Conservation (phyloP, 1,284 basidiomycete genomes). For the Pulveroboletus ridleyi region DNA sequence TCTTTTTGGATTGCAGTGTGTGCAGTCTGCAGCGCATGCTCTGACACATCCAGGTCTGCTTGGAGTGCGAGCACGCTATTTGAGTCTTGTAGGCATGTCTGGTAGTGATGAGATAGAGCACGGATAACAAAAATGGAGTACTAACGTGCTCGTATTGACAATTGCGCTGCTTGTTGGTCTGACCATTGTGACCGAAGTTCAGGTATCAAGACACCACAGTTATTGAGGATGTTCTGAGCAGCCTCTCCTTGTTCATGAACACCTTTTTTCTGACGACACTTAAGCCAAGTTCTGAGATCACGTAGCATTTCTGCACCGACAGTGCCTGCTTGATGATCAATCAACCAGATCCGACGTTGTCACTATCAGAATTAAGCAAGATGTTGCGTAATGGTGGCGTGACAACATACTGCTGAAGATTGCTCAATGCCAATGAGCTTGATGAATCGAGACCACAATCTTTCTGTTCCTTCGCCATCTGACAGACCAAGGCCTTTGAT, state of each 20-base stretch:
- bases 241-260: slow-evolving; percentile 20
- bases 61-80: slow-evolving; percentile 42
- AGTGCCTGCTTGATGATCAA: slow-evolving; percentile 32
- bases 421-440: too few relatives aligned
- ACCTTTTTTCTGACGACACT: slow-evolving; percentile 22
- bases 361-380: too few relatives aligned
- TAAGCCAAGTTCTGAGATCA: slow-evolving; percentile 38
- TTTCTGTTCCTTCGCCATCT: too few relatives aligned
- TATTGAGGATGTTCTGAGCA: slow-evolving; percentile 19
- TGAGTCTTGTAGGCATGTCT: slow-evolving; percentile 43
- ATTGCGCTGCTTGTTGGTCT: slow-evolving; percentile 36
- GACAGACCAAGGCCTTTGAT: too few relatives aligned
- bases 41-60: slow-evolving; percentile 38
- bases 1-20: slow-evolving; percentile 19
- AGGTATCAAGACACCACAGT: slow-evolving; percentile 12
- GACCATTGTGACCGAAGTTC: slow-evolving; percentile 41
- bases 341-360: too few relatives aligned
- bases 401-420: too few relatives aligned
- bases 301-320: slow-evolving; percentile 28
- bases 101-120: neutral
- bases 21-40: slow-evolving; percentile 28
- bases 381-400: too few relatives aligned
- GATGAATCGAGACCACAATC: too few relatives aligned
- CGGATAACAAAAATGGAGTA: neutral
- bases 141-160: slow-evolving; percentile 39